Evolutionary conservation across 345 rosid genomes (phyloP), one percentile per base, ranked within the genome.

Genomic region (Noccaea bulbosa): DNA sequence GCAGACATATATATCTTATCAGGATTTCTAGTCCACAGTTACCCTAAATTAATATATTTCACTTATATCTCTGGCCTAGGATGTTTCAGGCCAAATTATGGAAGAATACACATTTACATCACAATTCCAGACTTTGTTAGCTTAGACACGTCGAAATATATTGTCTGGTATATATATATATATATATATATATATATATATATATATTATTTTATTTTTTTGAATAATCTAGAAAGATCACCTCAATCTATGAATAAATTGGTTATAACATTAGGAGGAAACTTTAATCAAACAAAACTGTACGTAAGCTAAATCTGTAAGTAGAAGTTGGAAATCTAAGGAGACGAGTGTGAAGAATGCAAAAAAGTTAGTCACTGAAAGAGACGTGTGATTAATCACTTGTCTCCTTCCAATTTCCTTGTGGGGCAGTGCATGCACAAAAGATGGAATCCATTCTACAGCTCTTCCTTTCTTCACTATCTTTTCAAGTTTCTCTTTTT

Each of bases 401-500:
- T 38, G 92, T 91, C 96, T 33, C 75, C 73, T 70, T 86, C 92
- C 81, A 33, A 7, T 83, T 88, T 75, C 97, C 89, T 55, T 71
- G 50, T 80, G 87, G 84, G 85, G 84, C 86, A 83, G 81, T 85
- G 87, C 85, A 85, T 88, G 86, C 89, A 84, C 88, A 80, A 85
- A 86, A 83, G 85, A 82, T 78, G 92, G 96, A 81, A 70, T 50
- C 74, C 77, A 45, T 68, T 47, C 45, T 63, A 62, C 81, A 81
- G 75, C 50, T 73, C 81, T 74, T 81, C 79, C 72, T 81, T 61
- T 80, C 81, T 78, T 69, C 83, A 78, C 83, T 83, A 70, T 82
- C 91, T 70, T 76, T 76, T 78, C 77, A 58, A 67, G 5, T 67
- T 67, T 62, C 63, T 77, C 41, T 61, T 71, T 62, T 16, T 8